Percentiles rank a stretch among this genome's conserved stretches.
Conservation (phyloP, 345 rosid genomes). For the Salix exigua region DNA sequence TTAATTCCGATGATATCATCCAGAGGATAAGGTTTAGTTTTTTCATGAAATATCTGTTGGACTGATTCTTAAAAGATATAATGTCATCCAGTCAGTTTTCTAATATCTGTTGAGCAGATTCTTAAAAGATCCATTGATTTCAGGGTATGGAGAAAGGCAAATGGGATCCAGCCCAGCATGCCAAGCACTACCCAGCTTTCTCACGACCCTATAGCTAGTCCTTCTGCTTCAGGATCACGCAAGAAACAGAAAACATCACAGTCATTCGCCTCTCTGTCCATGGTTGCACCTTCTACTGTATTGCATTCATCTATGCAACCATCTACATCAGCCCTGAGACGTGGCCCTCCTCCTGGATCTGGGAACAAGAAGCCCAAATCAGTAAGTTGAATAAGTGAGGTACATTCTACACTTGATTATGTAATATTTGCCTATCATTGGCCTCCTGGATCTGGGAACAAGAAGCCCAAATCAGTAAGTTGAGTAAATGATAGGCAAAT, state of each 20-base stretch:
- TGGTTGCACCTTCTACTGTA: slow-evolving; percentile 73
- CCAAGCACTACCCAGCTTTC: slow-evolving; percentile 55
- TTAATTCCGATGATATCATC: slow-evolving; percentile 80
- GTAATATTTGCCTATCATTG: slow-evolving; percentile 10
- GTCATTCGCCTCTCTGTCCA: slow-evolving; percentile 69
- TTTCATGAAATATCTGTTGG: slow-evolving; percentile 15
- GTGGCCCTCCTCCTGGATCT: slow-evolving; percentile 65
- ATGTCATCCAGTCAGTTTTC: slow-evolving; percentile 15
- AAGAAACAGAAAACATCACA: slow-evolving; percentile 84
- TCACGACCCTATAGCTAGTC: slow-evolving; percentile 72
- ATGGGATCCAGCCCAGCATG: slow-evolving; percentile 60
- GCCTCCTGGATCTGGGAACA: neutral
- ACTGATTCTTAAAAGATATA: slow-evolving; percentile 8
- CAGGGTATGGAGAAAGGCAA: slow-evolving; percentile 93
- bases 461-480: too few relatives aligned
- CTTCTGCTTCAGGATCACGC: slow-evolving; percentile 78
- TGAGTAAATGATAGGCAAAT: too few relatives aligned
- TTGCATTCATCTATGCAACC: slow-evolving; percentile 74
- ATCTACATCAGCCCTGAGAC: slow-evolving; percentile 69
- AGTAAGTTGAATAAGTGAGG: slow-evolving; percentile 56
- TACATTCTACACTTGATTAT: slow-evolving; percentile 21
- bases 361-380: slow-evolving; percentile 78
- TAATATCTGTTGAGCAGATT: slow-evolving; percentile 19
- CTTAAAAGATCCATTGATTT: slow-evolving; percentile 24
- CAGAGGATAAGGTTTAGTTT: slow-evolving; percentile 71